Base-by-base conservation (phyloP, 352 stramenopile species). In the Elongisporangium anandrum region DNA sequence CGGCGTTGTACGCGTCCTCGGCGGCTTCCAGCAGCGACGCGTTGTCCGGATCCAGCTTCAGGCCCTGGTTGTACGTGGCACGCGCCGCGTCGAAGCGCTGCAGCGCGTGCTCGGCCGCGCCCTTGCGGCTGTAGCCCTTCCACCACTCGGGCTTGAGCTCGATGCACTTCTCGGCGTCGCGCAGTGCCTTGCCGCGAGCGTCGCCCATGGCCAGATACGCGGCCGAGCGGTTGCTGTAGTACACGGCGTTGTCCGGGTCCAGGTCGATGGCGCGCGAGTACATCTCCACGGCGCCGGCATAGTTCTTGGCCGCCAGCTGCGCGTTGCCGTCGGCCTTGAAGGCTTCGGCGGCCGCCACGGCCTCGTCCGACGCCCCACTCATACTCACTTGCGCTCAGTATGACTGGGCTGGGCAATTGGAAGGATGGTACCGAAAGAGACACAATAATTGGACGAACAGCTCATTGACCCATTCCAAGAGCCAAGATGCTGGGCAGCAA, bases 61-160 rank as follows among this genome's bases (percentile, higher is more conserved):
- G 64, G 1, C 81, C 85, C 9, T 73, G 57, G 54, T 85, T 80
- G 54, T 94, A 96, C 53, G 87, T 92, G 9, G 61, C 75, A 7
- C 79, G 75, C 45, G 87, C 85, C 17, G 75, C 73, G 49, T 95
- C 85, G 54, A 85, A 96, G 24, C 83, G 85, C 60, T 70, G 68
- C 54, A 94, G 61, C 54, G 85, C 83, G 60, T 94, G 79, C 60
- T 93, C 75, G 0, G 87, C 87, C 3, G 87, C 85, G 3, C 87
- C 87, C 56, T 93, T 92, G 54, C 87, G 87, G 34, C 79, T 90
- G 70, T 91, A 96, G 0, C 87, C 85, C 66, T 96, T 96, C 82
- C 79, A 91, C 87, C 87, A 96, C 38, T 90, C 74, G 59, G 81
- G 83, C n/a, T 72, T 69, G 12, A 91, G 67, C 51, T 80, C 80